phyloP scores from a whole-genome alignment of 2,329 filamentous ascomycete species.

The Claviceps humidiphila region DNA sequence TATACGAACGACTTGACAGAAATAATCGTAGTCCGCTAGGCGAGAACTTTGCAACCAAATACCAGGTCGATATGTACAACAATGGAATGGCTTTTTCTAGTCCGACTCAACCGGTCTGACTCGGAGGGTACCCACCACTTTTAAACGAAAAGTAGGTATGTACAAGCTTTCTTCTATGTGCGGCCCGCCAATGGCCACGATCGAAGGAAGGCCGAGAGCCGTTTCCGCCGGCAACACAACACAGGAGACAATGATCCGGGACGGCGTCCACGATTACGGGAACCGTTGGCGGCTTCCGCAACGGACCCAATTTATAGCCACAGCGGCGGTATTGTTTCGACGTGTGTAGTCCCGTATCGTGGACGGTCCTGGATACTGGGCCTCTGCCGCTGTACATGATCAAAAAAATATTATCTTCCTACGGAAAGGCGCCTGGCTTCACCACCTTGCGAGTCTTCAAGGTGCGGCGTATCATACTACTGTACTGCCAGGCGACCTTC shows the following conservation, averaged over 20 bases:
- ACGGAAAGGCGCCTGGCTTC: too few species aligned
- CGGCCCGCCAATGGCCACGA: background rate
- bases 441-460: too few species aligned
- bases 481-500: too few species aligned
- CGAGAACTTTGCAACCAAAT: background rate
- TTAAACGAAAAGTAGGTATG: too few species aligned
- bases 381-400: background rate
- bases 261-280: background rate
- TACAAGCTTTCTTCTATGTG: background rate
- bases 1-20: background rate
- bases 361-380: background rate
- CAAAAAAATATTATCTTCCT: too few species aligned
- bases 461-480: too few species aligned
- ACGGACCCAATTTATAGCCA: background rate
- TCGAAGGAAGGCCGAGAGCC: conserved; percentile 1
- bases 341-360: background rate
- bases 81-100: background rate
- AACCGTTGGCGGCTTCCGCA: background rate
- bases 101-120: background rate
- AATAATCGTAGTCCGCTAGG: background rate
- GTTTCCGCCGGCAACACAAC: background rate
- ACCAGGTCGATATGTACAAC: background rate
- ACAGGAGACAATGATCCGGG: background rate
- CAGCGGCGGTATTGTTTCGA: background rate
- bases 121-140: background rate